phyloP scores from a whole-genome alignment of 1,284 basidiomycete species.

The Fistulinella staudtii region DNA sequence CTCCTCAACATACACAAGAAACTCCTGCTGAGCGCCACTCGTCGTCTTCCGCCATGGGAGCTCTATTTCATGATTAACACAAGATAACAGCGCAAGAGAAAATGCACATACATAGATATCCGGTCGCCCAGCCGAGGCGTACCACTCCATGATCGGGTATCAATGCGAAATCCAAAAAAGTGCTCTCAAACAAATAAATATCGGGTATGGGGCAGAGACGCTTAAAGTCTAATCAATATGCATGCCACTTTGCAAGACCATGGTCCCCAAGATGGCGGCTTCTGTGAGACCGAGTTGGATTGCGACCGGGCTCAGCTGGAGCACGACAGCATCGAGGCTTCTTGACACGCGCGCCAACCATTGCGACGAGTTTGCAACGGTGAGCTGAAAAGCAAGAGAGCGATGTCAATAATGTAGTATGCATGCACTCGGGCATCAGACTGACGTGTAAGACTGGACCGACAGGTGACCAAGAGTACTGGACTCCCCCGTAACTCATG shows the following conservation, averaged over 20 bases:
- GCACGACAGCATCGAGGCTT: slow-evolving; percentile 33
- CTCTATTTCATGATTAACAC: too few species aligned
- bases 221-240: slow-evolving; percentile 43
- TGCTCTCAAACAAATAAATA: not conserved
- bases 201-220: not conserved
- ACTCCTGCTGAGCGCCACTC: too few species aligned
- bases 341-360: slow-evolving; percentile 44
- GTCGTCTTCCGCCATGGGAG: too few species aligned
- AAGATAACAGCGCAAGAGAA: too few species aligned
- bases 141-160: too few species aligned
- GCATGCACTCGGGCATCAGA: slow-evolving; percentile 12
- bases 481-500: slow-evolving; percentile 40
- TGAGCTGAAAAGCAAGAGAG: slow-evolving; percentile 31
- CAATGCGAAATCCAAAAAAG: too few species aligned
- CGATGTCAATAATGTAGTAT: slow-evolving; percentile 2
- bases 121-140: too few species aligned
- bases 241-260: slow-evolving; percentile 47
- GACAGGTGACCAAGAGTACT: slow-evolving; percentile 43
- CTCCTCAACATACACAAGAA: too few species aligned
- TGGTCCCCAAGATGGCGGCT: slow-evolving; percentile 39
- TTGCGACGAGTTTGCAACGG: slow-evolving; percentile 34
- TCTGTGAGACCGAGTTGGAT: slow-evolving; percentile 45
- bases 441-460: slow-evolving; percentile 41
- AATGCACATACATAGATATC: too few species aligned
- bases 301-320: slow-evolving; percentile 46